Conservation (phyloP, 1,139 yeast species). For the Hansenula lynferdii region DNA sequence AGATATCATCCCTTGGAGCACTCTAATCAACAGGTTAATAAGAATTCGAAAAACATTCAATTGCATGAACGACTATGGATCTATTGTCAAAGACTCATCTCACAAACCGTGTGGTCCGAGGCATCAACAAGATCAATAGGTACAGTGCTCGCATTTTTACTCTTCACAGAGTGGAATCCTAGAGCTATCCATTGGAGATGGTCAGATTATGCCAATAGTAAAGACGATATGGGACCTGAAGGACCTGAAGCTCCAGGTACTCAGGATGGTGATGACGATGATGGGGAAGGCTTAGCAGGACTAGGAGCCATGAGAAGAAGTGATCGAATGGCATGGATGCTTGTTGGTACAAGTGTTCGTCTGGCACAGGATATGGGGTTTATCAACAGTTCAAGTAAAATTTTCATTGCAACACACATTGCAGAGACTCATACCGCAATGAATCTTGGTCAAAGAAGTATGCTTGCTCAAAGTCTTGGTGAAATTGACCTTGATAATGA, state of each 20-base stretch:
- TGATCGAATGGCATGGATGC: constrained; percentile 92
- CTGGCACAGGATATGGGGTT: constrained; percentile 85
- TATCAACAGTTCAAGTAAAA: constrained; percentile 66
- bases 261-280: constrained; percentile 11
- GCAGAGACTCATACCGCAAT: constrained; percentile 77
- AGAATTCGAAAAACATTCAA: constrained; percentile 41
- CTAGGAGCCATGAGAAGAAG: constrained; percentile 82
- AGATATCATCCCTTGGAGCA: constrained; percentile 61
- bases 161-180: constrained; percentile 96
- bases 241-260: constrained; percentile 1
- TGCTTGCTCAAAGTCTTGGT: constrained; percentile 61
- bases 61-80: constrained; percentile 81
- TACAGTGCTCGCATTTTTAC: constrained; percentile 74
- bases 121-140: constrained; percentile 87
- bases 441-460: constrained; percentile 64
- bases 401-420: constrained; percentile 78
- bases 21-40: constrained; percentile 18
- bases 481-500: constrained; percentile 54
- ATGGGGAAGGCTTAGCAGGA: constrained; percentile 59
- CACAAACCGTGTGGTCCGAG: constrained; percentile 93
- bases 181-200: constrained; percentile 89
- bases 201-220: constrained; percentile 76
- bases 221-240: constrained; percentile 14
- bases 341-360: constrained; percentile 81
- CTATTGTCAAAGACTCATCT: constrained; percentile 73